Conservation (phyloP, 192 early-diverging fungal genomes). For the Coemansia guatemalensis region DNA sequence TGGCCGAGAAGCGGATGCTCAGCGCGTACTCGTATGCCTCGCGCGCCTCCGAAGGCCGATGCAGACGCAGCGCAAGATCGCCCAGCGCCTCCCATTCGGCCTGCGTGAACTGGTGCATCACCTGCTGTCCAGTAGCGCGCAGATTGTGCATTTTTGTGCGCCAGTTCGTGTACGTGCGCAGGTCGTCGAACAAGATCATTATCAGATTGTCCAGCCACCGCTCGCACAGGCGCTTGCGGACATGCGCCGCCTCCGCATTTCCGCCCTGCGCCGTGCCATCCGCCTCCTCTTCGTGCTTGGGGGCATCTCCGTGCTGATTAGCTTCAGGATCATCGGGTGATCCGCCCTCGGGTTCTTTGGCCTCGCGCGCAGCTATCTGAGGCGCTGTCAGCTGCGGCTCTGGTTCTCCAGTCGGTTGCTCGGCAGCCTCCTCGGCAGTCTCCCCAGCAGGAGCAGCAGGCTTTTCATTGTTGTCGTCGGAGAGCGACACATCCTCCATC, state of each 20-base stretch:
- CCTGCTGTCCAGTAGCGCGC: slow-evolving; percentile 55
- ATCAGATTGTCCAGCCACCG: slow-evolving; percentile 99
- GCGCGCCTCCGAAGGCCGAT: slow-evolving; percentile 87
- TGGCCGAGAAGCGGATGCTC: slow-evolving; percentile 89
- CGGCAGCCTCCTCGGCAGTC: background rate
- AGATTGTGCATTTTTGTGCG: slow-evolving; percentile 75
- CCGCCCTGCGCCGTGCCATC: background rate
- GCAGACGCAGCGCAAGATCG: slow-evolving; percentile 84
- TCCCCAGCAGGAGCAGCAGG: slow-evolving; percentile 12
- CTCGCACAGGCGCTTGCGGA: slow-evolving; percentile 94
- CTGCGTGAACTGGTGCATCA: slow-evolving; percentile 87
- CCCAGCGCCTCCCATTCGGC: slow-evolving; percentile 99
- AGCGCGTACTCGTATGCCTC: slow-evolving; percentile 87
- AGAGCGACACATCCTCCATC: slow-evolving; percentile 55
- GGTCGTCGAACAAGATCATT: slow-evolving; percentile 97
- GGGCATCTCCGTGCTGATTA: background rate
- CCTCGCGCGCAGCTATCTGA: slow-evolving; percentile 25
- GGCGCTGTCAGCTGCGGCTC: slow-evolving; percentile 27
- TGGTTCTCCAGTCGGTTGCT: slow-evolving; percentile 26
- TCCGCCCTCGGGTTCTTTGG: slow-evolving; percentile 1
- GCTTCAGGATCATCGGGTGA: background rate
- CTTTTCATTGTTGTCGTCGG: slow-evolving; percentile 21
- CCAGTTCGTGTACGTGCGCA: slow-evolving; percentile 92
- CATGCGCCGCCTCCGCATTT: slow-evolving; percentile 1
- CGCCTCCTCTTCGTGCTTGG: background rate